Conservation (phyloP, 2,329 filamentous ascomycete genomes). For the Neopestalotiopsis sp. region DNA sequence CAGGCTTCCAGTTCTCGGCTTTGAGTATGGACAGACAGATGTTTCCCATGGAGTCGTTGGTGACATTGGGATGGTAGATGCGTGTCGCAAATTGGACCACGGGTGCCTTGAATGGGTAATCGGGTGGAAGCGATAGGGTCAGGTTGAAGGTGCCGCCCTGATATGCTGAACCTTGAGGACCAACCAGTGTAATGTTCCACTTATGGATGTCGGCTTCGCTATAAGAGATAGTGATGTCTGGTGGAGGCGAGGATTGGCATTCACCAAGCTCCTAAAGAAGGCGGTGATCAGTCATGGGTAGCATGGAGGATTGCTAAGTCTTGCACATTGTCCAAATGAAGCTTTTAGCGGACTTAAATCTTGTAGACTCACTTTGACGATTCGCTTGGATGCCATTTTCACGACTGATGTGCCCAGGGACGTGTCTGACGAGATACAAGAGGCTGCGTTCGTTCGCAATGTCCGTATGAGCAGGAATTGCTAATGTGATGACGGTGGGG, state of each 20-base stretch:
- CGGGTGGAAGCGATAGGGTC: slow-evolving; percentile 72
- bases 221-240: slow-evolving; percentile 51
- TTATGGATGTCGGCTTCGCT: slow-evolving; percentile 54
- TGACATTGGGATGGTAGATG: slow-evolving; percentile 95
- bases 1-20: slow-evolving; percentile 90
- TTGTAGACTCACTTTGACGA: slow-evolving; percentile 34
- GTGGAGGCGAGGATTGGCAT: slow-evolving; percentile 52
- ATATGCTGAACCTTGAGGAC: slow-evolving; percentile 53
- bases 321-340: background rate
- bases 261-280: slow-evolving; percentile 58
- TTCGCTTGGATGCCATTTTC: slow-evolving; percentile 37
- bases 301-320: background rate
- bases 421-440: background rate
- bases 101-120: slow-evolving; percentile 92
- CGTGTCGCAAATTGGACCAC: slow-evolving; percentile 81
- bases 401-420: background rate
- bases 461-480: background rate
- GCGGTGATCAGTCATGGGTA: background rate
- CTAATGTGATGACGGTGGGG: background rate
- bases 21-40: slow-evolving; percentile 88
- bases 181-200: slow-evolving; percentile 56
- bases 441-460: background rate
- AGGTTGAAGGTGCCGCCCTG: slow-evolving; percentile 76
- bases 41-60: slow-evolving; percentile 82
- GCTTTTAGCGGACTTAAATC: background rate